A percentile compares a stretch with the other conserved stretches of the same genome.
Evolutionary conservation across 306 rosid genomes (phyloP).

Genomic region (Ziziphus jujuba): DNA sequence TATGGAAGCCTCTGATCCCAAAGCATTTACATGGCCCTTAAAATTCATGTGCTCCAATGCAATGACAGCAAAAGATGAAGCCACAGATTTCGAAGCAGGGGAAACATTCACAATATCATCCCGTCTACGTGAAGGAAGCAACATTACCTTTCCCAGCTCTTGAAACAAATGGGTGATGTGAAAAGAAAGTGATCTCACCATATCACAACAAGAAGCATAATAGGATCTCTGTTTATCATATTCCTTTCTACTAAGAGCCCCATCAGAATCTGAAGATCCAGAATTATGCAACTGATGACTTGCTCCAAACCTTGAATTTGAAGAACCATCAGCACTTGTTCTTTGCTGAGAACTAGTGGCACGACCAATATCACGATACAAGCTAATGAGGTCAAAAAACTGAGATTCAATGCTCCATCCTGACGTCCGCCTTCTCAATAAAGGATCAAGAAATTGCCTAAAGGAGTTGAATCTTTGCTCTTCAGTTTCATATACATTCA

Average conservation of each 20-base stretch:
- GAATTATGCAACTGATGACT: conserved; percentile 47
- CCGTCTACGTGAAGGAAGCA: conserved; percentile 90
- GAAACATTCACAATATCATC: conserved; percentile 79
- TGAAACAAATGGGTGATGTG: conserved; percentile 91
- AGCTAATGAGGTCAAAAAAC: conserved; percentile 82
- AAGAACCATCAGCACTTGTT: conserved; percentile 48
- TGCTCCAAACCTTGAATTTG: conserved; percentile 50
- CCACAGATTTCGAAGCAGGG: conserved; percentile 78
- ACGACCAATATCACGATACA: conserved; percentile 89
- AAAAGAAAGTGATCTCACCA: conserved; percentile 89
- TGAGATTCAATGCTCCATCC: conserved; percentile 96
- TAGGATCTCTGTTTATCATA: conserved; percentile 65
- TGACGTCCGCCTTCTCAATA: conserved; percentile 77
- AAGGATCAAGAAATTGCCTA: conserved; percentile 91
- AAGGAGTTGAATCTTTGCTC: conserved; percentile 89
- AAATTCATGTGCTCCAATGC: conserved; percentile 83
- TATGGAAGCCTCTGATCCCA: conserved; percentile 64
- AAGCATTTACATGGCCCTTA: conserved; percentile 57
- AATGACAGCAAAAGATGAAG: conserved; percentile 76
- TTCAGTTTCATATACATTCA: conserved; percentile 63
- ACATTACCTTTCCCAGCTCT: conserved; percentile 90
- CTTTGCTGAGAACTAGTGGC: conserved; percentile 67
- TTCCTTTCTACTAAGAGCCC: conserved; percentile 55
- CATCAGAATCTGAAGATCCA: conserved; percentile 59
- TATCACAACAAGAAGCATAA: conserved; percentile 76